Conservation (phyloP, 257 asterid species). For the Avicennia marina region DNA sequence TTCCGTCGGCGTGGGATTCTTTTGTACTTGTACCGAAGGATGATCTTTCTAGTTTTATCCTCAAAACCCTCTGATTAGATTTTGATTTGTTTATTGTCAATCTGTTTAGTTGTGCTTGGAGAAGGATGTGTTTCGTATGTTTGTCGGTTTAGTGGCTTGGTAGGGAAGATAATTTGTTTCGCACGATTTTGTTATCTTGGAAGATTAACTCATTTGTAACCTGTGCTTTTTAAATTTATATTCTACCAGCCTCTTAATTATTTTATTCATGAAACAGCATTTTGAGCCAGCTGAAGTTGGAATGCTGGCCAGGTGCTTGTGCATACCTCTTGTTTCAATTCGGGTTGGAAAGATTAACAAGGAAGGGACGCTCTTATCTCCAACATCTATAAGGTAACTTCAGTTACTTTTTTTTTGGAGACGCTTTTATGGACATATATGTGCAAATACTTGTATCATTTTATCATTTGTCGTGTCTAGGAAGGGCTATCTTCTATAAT, state of each 20-base stretch:
- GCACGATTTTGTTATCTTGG: neutral
- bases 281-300: conserved; percentile 93
- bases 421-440: neutral
- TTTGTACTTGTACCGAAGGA: too few species aligned
- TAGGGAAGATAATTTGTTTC: too few species aligned
- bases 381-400: conserved; percentile 71
- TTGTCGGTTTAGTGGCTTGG: too few species aligned
- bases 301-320: conserved; percentile 80
- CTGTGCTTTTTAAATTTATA: neutral
- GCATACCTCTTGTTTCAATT: conserved; percentile 83
- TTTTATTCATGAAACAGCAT: conserved; percentile 39
- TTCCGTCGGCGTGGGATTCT: neutral
- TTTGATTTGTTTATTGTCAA: too few species aligned
- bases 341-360: conserved; percentile 84
- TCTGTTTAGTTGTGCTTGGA: too few species aligned
- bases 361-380: conserved; percentile 66
- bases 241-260: neutral
- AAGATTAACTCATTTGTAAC: neutral
- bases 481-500: too few species aligned
- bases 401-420: conserved; percentile 10
- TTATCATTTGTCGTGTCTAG: neutral
- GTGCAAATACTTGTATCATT: conserved; percentile 3
- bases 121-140: too few species aligned
- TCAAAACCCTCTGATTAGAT: too few species aligned
- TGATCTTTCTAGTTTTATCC: too few species aligned